Percentiles rank a stretch among this genome's conserved stretches.
These are phyloP conservation scores for Ceriops zippeliana DNA, from an alignment of 345 rosid species.

Conservation along the genomic window DNA sequence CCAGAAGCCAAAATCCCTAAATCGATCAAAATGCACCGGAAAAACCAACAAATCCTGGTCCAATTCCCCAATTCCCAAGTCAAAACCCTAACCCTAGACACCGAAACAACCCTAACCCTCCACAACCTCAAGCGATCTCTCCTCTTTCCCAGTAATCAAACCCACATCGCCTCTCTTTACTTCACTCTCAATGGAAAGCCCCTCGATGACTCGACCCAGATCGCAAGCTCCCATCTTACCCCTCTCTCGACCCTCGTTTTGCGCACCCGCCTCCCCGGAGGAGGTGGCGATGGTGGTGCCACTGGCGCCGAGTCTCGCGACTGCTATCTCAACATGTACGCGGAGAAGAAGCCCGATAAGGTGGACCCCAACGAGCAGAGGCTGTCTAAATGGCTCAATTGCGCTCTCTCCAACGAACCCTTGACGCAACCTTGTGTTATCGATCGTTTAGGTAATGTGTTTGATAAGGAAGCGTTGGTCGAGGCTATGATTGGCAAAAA, in stretches of 20 bases:
- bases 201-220: slow-evolving; percentile 40
- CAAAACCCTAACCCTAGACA: slow-evolving; percentile 42
- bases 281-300: slow-evolving; percentile 99
- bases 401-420: slow-evolving; percentile 78
- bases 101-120: slow-evolving; percentile 39
- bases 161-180: slow-evolving; percentile 36
- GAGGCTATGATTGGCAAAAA: slow-evolving; percentile 65
- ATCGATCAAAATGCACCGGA: slow-evolving; percentile 8
- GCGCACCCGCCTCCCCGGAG: slow-evolving; percentile 58
- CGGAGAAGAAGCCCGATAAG: slow-evolving; percentile 87
- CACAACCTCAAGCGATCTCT: slow-evolving; percentile 40
- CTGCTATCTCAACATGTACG: slow-evolving; percentile 96
- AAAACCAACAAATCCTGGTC: slow-evolving; percentile 34
- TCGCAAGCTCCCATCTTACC: slow-evolving; percentile 40
- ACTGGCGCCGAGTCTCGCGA: slow-evolving; percentile 96
- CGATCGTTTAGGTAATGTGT: slow-evolving; percentile 78
- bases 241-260: slow-evolving; percentile 57
- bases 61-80: slow-evolving; percentile 35
- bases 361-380: slow-evolving; percentile 91
- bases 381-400: slow-evolving; percentile 81
- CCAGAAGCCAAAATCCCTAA: neutral
- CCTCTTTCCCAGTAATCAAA: slow-evolving; percentile 30
- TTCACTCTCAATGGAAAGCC: slow-evolving; percentile 59
- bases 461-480: slow-evolving; percentile 78
- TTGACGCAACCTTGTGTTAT: slow-evolving; percentile 74